Base-by-base conservation (phyloP, 441 rosid genomes). In the Populus hybrid region DNA sequence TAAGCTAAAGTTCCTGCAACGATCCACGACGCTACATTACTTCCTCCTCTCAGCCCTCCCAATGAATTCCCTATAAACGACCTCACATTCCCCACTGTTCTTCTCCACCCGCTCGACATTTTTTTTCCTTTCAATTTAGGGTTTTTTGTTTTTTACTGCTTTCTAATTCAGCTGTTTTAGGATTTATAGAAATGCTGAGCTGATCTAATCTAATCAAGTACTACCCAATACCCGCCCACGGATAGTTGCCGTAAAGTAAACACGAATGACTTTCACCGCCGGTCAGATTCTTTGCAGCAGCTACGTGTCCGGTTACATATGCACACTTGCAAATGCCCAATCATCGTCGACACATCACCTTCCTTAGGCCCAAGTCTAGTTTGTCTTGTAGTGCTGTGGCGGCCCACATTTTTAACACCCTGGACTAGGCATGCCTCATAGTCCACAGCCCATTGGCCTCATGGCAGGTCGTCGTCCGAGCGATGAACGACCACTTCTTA, bases 1-100 rank as follows among this genome's bases (percentile, higher is more conserved):
- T 93, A 93, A 3, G 99, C 99, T 36, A 95, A 84, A 66, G 96
- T 89, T 71, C 97, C 98, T 2, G 96, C 97, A 35, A 95, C 94
- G 26, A 84, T 75, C 98, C 99, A 95, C 21, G 99, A 93, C 36
- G 99, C 98, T 5, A 91, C 71, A 73, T 79, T 95, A 75, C 82
- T 80, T 40, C 90, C 83, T 59, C 99, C 97, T 73, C 95, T 76
- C 1, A 92, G 88, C 26, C 99, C 99, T 65, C 99, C 97, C 92
- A 87, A 82, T 21, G 94, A 86, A 64, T 94, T 92, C 64, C 90
- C 90, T 6, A 90, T 26, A 69, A 93, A 91, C 2, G 95, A 86
- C 78, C 93, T 87, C 42, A 89, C 83, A 75, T 88, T 89, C n/a
- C 97, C 95, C 42, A 86, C 1, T 2, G 85, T 78, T 84, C 96